Evolutionary conservation across 2,329 filamentous ascomycete genomes (phyloP).

Genomic region (Leptodontidium sp.): DNA sequence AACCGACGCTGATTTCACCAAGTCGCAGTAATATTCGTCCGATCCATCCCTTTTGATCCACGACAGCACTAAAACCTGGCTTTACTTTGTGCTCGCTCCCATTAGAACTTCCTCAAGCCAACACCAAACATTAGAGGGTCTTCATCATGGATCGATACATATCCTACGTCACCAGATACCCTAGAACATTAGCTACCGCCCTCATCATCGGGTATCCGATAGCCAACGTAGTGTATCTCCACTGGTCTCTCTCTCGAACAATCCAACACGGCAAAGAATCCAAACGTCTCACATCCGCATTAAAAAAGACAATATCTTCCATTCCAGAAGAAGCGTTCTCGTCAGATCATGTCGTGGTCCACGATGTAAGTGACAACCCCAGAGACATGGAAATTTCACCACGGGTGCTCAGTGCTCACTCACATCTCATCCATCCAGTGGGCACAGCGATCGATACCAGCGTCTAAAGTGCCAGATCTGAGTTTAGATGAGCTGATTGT

Average conservation of each 20-base stretch:
- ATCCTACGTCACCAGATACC: background rate
- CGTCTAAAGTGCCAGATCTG: background rate
- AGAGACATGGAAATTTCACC: background rate
- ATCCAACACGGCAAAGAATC: background rate
- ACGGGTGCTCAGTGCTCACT: background rate
- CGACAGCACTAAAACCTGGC: background rate
- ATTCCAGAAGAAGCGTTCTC: conserved; percentile 3
- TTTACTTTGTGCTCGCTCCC: no score
- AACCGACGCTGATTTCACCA: no score
- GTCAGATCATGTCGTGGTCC: conserved; percentile 4
- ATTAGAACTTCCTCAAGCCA: background rate
- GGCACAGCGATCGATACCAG: background rate
- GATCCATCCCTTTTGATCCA: background rate
- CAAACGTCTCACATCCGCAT: background rate
- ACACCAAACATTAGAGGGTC: background rate
- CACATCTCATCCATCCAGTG: background rate
- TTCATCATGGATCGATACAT: background rate
- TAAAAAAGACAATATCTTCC: background rate
- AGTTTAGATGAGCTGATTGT: background rate
- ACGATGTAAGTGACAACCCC: background rate
- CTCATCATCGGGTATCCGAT: background rate
- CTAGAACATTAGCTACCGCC: background rate
- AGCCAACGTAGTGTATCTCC: background rate
- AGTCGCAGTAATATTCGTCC: conserved; percentile 1
- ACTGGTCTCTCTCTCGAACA: conserved; percentile 8